Conservation (phyloP, 2,329 filamentous ascomycete species). For the Fusarium phyllophilum region DNA sequence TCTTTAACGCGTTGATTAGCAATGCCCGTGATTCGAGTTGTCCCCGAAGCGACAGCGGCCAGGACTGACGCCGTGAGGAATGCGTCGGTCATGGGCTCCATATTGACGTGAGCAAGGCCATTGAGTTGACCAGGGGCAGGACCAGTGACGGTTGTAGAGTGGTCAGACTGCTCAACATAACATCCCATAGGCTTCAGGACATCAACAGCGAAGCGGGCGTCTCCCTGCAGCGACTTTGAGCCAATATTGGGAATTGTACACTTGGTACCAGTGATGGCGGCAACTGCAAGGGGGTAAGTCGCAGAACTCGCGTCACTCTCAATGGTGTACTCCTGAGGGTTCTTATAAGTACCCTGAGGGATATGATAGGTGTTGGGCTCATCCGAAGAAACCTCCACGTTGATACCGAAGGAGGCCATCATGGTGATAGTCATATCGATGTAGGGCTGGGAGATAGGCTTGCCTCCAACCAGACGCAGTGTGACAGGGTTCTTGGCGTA, state of each 20-base stretch:
- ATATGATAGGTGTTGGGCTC: constrained; percentile 95
- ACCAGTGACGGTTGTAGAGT: constrained; percentile 92
- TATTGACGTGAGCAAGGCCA: constrained; percentile 85
- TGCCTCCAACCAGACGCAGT: constrained; percentile 89
- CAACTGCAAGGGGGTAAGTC: constrained; percentile 93
- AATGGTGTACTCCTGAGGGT: constrained; percentile 86
- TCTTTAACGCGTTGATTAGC: constrained; percentile 98
- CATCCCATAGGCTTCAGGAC: constrained; percentile 95
- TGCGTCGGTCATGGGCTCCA: constrained; percentile 99
- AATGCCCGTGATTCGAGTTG: constrained; percentile 90
- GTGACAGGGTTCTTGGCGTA: constrained; percentile 96
- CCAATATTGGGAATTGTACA: constrained; percentile 98
- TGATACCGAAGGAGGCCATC: constrained; percentile 92
- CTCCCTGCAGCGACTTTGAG: constrained; percentile 89
- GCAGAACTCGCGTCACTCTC: constrained; percentile 98
- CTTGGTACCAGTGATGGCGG: constrained; percentile 93
- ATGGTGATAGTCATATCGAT: constrained; percentile 99
- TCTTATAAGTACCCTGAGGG: constrained; percentile 83
- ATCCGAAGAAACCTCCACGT: constrained; percentile 77
- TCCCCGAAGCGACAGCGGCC: constrained; percentile 85
- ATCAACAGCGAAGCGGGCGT: constrained; percentile 92
- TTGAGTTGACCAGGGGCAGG: constrained; percentile 79
- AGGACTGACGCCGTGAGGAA: constrained; percentile 95
- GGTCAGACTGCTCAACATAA: constrained; percentile 82
- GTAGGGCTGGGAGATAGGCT: constrained; percentile 95